A percentile compares a stretch with the other conserved stretches of the same genome.
Conservation (phyloP, 2,329 filamentous ascomycete genomes). For the Microdochium trichocladiopsis region DNA sequence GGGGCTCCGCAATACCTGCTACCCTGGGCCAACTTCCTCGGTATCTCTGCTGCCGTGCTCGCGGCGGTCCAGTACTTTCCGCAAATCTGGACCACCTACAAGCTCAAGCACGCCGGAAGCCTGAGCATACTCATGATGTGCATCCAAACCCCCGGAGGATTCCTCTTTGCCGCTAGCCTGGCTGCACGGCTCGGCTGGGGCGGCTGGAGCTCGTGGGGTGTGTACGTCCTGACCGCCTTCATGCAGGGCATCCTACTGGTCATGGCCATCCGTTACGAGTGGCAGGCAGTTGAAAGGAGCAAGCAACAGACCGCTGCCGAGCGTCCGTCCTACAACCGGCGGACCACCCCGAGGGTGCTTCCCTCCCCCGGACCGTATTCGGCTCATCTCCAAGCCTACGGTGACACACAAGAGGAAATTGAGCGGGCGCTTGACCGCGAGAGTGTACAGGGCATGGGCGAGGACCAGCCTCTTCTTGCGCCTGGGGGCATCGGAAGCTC, state of each 20-base stretch:
- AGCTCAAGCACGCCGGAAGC: slow-evolving; percentile 78
- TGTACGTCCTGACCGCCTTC: slow-evolving; percentile 78
- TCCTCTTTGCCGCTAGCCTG: slow-evolving; percentile 82
- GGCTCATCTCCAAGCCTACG: slow-evolving; percentile 24
- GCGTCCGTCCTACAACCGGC: slow-evolving; percentile 19
- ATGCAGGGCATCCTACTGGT: slow-evolving; percentile 76
- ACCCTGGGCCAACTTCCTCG: slow-evolving; percentile 79
- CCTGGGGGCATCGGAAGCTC: slow-evolving; percentile 23
- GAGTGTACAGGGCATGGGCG: slow-evolving; percentile 22
- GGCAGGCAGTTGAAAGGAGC: slow-evolving; percentile 14
- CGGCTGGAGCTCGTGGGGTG: slow-evolving; percentile 94
- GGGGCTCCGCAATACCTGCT: slow-evolving; percentile 58
- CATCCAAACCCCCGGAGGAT: slow-evolving; percentile 90
- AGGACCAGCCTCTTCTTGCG: slow-evolving; percentile 24
- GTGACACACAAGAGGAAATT: slow-evolving; percentile 25
- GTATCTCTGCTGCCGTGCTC: slow-evolving; percentile 69
- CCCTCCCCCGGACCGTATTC: slow-evolving; percentile 25
- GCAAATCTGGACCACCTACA: slow-evolving; percentile 89
- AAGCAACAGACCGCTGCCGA: slow-evolving; percentile 10
- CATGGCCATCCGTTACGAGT: slow-evolving; percentile 76
- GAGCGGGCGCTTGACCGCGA: slow-evolving; percentile 23
- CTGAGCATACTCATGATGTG: slow-evolving; percentile 97
- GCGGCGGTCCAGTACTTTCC: slow-evolving; percentile 89
- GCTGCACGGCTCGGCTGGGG: slow-evolving; percentile 69
- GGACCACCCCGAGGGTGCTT: slow-evolving; percentile 22